Evolutionary conservation across 2,329 filamentous ascomycete genomes (phyloP).

Genomic region (Fusarium camptoceras): DNA sequence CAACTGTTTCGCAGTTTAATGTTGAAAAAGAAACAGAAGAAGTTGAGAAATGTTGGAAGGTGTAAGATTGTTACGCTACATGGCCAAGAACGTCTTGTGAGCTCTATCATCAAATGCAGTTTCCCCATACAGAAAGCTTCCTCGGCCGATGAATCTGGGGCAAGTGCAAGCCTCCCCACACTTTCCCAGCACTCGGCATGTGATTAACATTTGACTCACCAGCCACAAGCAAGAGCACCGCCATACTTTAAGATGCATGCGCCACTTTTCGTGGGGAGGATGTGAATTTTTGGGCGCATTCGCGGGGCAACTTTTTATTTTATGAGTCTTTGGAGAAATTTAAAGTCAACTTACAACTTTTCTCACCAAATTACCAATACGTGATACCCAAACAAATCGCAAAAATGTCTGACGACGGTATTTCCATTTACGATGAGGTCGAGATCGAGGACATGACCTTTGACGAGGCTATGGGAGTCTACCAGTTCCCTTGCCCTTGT

Average conservation of each 20-base stretch:
- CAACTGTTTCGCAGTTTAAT: not conserved
- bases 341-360: not conserved
- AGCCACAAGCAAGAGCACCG: constrained; percentile 5
- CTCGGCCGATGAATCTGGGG: constrained; percentile 47
- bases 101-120: constrained; percentile 20
- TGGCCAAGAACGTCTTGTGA: constrained; percentile 26
- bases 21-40: not conserved
- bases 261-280: constrained; percentile 36
- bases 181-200: constrained; percentile 43
- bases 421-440: constrained; percentile 94
- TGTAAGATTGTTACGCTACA: constrained; percentile 23
- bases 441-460: constrained; percentile 99
- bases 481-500: constrained; percentile 96
- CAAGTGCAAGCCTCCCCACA: constrained; percentile 44
- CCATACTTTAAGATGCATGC: constrained; percentile 16
- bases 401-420: constrained; percentile 71
- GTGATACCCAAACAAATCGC: not conserved
- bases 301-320: constrained; percentile 45
- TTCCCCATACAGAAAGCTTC: constrained; percentile 41
- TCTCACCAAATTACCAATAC: not conserved
- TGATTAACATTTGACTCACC: constrained; percentile 43
- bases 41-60: constrained; percentile 6
- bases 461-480: constrained; percentile 84
- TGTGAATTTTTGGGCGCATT: constrained; percentile 36
- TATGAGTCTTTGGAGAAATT: constrained; percentile 13